Evolutionary conservation across 805 yeast genomes (phyloP).

Genomic region (Schizosaccharomyces lindneri): DNA sequence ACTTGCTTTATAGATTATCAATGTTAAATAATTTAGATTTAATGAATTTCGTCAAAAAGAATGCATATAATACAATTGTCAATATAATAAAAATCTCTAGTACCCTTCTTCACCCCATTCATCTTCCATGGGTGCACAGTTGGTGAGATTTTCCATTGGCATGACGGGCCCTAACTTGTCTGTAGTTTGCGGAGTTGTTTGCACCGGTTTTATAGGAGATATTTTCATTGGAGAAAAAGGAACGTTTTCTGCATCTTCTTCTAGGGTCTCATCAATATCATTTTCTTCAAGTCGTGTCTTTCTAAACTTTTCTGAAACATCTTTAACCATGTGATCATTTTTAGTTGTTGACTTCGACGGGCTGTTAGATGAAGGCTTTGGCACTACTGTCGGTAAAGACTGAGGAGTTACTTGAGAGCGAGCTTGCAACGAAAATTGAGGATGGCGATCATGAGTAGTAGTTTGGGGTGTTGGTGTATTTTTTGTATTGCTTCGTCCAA

Average conservation of each 20-base stretch:
- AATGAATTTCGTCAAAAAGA: no score
- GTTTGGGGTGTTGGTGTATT: no score
- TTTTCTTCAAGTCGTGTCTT: neutral
- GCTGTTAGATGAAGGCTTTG: neutral
- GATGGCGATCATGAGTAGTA: no score
- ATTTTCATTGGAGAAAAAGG: neutral
- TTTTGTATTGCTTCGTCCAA: neutral
- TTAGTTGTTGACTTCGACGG: neutral
- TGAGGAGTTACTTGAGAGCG: neutral
- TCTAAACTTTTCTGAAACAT: neutral
- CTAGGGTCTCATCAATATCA: neutral
- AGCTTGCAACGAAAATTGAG: no score
- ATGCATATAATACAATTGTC: neutral
- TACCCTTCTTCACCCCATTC: slow-evolving; percentile 1
- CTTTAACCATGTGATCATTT: neutral
- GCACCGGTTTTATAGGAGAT: neutral
- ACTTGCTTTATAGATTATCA: no score
- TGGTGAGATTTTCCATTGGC: neutral
- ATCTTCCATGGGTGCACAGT: neutral
- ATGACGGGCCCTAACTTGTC: neutral
- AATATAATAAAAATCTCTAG: neutral
- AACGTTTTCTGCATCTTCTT: neutral
- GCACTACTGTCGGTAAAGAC: neutral
- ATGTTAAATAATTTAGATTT: no score
- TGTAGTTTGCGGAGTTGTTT: neutral